Conservation (phyloP, 345 rosid species). For the Euphorbia peplus region DNA sequence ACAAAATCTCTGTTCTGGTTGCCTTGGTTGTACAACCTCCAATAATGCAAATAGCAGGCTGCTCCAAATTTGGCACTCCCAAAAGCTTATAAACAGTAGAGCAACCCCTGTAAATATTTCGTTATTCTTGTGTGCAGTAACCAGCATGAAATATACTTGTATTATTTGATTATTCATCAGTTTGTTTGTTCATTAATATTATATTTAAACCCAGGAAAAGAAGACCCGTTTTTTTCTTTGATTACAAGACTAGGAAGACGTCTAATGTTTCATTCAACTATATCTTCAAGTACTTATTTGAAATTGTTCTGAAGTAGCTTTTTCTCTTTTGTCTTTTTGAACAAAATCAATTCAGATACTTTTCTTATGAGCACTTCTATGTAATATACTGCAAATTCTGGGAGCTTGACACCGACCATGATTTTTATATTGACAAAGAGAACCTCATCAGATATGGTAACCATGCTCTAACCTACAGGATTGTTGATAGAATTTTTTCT, state of each 20-base stretch:
- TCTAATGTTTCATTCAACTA: background rate
- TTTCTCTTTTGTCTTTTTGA: background rate
- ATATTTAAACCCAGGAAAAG: background rate
- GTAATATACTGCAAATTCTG: constrained; percentile 99
- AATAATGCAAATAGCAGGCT: background rate
- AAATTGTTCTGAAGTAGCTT: background rate
- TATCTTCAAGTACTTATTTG: background rate
- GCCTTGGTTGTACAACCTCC: background rate
- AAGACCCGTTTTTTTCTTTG: background rate
- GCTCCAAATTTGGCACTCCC: background rate
- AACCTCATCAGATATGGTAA: constrained; percentile 95
- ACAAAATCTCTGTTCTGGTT: background rate
- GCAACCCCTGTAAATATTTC: background rate
- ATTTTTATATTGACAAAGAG: constrained; percentile 94
- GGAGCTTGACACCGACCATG: constrained; percentile 98
- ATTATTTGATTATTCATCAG: background rate
- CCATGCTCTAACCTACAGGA: constrained; percentile 94
- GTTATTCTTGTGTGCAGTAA: background rate
- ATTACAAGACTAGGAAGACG: background rate
- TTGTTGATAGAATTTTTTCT: constrained; percentile 87
- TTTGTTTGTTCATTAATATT: background rate
- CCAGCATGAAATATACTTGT: background rate
- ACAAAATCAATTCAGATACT: constrained; percentile 49
- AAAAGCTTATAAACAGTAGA: background rate
- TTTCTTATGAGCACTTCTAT: constrained; percentile 93